Evolutionary conservation across 352 stramenopile genomes (phyloP), one percentile per base, ranked within the genome.

Genomic region (Phytopythium sindhum): DNA sequence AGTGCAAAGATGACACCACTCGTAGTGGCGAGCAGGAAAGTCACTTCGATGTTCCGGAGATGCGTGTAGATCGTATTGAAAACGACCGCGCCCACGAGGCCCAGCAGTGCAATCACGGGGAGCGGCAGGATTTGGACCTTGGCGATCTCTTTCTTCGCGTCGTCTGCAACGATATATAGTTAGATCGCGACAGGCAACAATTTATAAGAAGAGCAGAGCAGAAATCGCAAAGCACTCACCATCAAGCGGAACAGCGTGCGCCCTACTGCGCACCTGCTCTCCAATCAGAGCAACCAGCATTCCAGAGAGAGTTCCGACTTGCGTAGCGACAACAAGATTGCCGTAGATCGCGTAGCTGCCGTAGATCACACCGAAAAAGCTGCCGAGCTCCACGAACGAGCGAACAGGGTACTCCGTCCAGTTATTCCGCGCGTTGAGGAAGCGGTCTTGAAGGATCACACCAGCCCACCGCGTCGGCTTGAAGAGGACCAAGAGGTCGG

Each of bases 31-130:
- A 95, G 69, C 26, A 88, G 77, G 61, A 95, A 95, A 14, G 87
- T 81, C 45, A 95, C 74, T 64, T 93, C 85, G 29, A 95, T 92
- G 59, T 81, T 89, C 15, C 80, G 72, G 35, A 93, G 60, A 29
- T 95, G 78, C 6, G 87, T 93, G 67, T 93, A 95, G 67, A 95
- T 95, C 59, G 88, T 90, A 68, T 95, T 95, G 66, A 95, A 95
- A 8, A 86, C 84, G 17, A 95, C 83, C 2, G 73, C 81, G 41
- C 87, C 87, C 7, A 95, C 77, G 0, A 95, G 71, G 3, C 84
- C 84, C 4, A 95, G 73, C 29, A 95, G 57, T 48, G 75, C 75
- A 68, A 95, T 95, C n/a, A 95, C 82, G 15, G 87, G 87, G 1
- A 95, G 73, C 15, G 87, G 83, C 4, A 95, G 69, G 24, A 95